These are phyloP conservation scores for Rhodotorula sphaerocarpa DNA, from an alignment of 768 basidiomycete species.

Conservation along the genomic window DNA sequence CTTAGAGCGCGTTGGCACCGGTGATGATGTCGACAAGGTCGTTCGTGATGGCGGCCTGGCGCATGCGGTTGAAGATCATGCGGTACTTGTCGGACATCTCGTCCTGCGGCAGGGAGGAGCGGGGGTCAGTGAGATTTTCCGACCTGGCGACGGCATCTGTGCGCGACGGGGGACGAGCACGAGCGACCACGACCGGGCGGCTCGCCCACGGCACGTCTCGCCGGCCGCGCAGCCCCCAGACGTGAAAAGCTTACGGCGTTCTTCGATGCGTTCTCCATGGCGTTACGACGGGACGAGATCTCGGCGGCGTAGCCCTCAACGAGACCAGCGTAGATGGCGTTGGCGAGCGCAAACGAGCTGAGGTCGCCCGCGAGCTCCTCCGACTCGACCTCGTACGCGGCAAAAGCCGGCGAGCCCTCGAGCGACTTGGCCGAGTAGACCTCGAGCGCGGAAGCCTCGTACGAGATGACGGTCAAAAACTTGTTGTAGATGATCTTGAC, in stretches of 20 bases:
- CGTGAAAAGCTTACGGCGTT: slow-evolving; percentile 54
- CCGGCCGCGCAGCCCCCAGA: too few species aligned
- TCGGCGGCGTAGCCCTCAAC: slow-evolving; percentile 93
- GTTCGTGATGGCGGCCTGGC: slow-evolving; percentile 48
- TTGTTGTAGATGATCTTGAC: slow-evolving; percentile 49
- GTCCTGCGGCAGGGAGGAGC: slow-evolving; percentile 1
- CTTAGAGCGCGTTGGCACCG: slow-evolving; percentile 36
- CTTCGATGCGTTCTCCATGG: slow-evolving; percentile 99
- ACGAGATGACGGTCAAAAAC: slow-evolving; percentile 82
- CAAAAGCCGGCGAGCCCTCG: slow-evolving; percentile 76
- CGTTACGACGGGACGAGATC: slow-evolving; percentile 64
- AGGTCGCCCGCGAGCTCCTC: slow-evolving; percentile 90
- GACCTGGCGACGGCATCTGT: too few species aligned
- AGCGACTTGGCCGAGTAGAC: slow-evolving; percentile 75
- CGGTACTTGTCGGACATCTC: slow-evolving; percentile 38
- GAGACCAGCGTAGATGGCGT: slow-evolving; percentile 88
- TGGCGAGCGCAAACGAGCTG: slow-evolving; percentile 89
- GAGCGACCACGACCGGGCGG: too few species aligned
- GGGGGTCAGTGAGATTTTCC: too few species aligned
- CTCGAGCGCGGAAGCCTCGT: slow-evolving; percentile 66
- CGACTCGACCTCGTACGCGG: slow-evolving; percentile 94
- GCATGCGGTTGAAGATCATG: slow-evolving; percentile 39
- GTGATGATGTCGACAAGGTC: slow-evolving; percentile 49
- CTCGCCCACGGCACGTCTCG: too few species aligned
- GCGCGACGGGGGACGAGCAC: too few species aligned